A percentile compares a stretch with the other conserved stretches of the same genome.
These are phyloP conservation scores for Pistacia integerrima DNA, from an alignment of 345 rosid genomes.

Conservation along the genomic window DNA sequence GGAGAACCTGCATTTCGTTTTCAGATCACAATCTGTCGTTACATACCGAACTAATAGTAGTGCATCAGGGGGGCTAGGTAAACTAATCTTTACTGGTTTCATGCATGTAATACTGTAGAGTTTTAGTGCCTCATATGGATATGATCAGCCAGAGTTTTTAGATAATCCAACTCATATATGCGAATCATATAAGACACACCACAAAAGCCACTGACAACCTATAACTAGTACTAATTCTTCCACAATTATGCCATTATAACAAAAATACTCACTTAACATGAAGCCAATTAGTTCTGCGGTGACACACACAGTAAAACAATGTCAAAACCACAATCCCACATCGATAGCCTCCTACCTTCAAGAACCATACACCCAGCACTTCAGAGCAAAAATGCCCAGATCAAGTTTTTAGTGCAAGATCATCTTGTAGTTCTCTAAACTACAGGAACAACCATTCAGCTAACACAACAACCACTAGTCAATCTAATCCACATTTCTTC, in stretches of 20 bases:
- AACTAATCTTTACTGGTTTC: not conserved
- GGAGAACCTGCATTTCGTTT: not conserved
- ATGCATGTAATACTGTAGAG: not conserved
- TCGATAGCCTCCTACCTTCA: no score
- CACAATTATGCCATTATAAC: no score
- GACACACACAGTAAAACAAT: no score
- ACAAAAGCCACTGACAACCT: not conserved
- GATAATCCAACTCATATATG: not conserved
- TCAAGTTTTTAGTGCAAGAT: not conserved
- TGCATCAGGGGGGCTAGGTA: not conserved
- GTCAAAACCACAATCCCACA: no score
- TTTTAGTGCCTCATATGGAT: not conserved
- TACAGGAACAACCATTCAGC: not conserved
- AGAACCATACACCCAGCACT: not conserved
- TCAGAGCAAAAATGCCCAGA: not conserved
- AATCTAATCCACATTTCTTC: not conserved
- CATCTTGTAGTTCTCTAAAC: not conserved
- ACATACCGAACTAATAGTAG: not conserved
- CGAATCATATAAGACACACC: not conserved
- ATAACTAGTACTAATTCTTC: not conserved
- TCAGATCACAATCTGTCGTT: not conserved
- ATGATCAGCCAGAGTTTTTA: not conserved
- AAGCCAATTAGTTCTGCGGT: not conserved
- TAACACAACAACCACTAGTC: not conserved
- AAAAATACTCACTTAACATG: not conserved